Evolutionary conservation across 495 filamentous ascomycete species (phyloP), one percentile per base, ranked within the genome.

Genomic region (Penicillium herquei): DNA sequence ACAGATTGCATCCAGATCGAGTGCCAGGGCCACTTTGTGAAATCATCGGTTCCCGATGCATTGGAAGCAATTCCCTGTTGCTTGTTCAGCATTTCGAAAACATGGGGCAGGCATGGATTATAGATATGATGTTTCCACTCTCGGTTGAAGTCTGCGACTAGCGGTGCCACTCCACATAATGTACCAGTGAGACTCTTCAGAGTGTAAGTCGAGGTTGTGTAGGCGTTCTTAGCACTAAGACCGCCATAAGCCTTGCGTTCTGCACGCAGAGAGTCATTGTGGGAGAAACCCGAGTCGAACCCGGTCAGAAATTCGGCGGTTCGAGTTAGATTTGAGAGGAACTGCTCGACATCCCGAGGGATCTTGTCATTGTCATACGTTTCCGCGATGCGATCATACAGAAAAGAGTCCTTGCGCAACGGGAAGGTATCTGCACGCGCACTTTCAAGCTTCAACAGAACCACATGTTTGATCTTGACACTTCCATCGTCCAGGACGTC

Each of bases 361-460:
- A 72, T 63, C 8, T 63, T 56, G 6, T 67, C 56, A 18, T 69
- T 60, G 17, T 60, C 48, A 49, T 65, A 72, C 0, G 73, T 66
- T 11, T 69, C 65, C 14, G 61, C 67, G 16, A 81, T 74, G 44
- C 67, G 69, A 10, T 78, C 50, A 53, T 69, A 73, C 31, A 78
- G 65, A 17, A 65, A 68, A 5, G 67, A 68, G 41, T 73, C 71
- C 39, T 79, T 79, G 26, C 68, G 64, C 21, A 81, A 49, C 4
- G 78, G 78, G 55, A 81, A 80, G 21, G 79, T 70, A 59, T 81
- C 78, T 16, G 66, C 71, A 12, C 78, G 72, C 0, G 78, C 78
- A 43, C 75, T 78, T 51, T 81, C 78, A 16, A 81, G 65, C 42
- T 77, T 76, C 16, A 81, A 50, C 16, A 79, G 31, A 37, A 80